These are phyloP conservation scores for Daldinia childiae DNA, from an alignment of 495 filamentous ascomycete species.

Conservation along the genomic window DNA sequence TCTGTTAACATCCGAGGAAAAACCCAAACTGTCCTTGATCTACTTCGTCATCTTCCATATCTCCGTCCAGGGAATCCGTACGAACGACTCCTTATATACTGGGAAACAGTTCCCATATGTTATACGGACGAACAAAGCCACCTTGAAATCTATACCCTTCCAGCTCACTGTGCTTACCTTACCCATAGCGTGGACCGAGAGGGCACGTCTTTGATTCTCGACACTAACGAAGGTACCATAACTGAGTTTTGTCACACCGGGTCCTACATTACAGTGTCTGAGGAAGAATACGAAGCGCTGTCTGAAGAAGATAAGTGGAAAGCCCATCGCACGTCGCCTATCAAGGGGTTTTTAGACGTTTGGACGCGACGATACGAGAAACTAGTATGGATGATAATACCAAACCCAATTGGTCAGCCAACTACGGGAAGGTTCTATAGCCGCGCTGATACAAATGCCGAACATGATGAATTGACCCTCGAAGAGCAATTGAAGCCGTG, in stretches of 20 bases:
- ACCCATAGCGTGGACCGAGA: slow-evolving; percentile 14
- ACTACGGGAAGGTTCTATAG: slow-evolving; percentile 17
- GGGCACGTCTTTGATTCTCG: slow-evolving; percentile 19
- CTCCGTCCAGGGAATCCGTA: neutral
- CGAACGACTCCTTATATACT: slow-evolving; percentile 1
- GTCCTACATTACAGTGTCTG: neutral
- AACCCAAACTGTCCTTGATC: slow-evolving; percentile 13
- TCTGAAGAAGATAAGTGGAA: slow-evolving; percentile 18
- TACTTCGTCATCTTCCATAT: slow-evolving; percentile 28
- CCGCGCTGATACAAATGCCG: neutral
- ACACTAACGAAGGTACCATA: slow-evolving; percentile 23
- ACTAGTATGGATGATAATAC: slow-evolving; percentile 14
- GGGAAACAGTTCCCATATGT: slow-evolving; percentile 23
- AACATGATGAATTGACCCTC: neutral
- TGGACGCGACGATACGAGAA: slow-evolving; percentile 13
- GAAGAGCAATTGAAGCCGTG: slow-evolving; percentile 13
- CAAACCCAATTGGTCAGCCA: slow-evolving; percentile 1
- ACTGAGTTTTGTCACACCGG: slow-evolving; percentile 10
- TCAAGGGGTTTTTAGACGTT: neutral
- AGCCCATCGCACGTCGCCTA: slow-evolving; percentile 11
- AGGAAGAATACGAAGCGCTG: slow-evolving; percentile 16
- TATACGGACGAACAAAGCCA: neutral
- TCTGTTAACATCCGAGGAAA: slow-evolving; percentile 11
- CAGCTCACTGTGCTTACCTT: slow-evolving; percentile 18
- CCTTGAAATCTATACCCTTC: slow-evolving; percentile 12